Conservation (phyloP, 306 rosid species). For the Corylus avellana region DNA sequence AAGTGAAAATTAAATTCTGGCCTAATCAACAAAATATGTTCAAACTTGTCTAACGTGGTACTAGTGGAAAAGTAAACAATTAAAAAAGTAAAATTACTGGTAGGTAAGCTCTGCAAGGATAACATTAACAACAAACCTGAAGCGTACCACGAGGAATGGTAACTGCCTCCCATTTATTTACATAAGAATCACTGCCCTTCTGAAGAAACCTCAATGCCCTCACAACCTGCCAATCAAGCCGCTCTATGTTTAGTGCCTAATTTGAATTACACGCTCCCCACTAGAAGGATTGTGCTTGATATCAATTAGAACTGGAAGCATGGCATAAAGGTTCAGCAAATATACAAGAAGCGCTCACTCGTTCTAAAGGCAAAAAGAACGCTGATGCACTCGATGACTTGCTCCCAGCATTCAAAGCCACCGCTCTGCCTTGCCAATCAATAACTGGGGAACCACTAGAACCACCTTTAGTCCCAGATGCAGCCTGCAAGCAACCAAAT, state of each 20-base stretch:
- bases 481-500: constrained; percentile 66
- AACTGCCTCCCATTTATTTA: constrained; percentile 74
- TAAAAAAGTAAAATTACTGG: constrained; percentile 10
- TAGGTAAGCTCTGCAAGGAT: constrained; percentile 20
- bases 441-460: constrained; percentile 98
- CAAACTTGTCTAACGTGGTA: constrained; percentile 1
- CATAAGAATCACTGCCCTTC: constrained; percentile 57
- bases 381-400: constrained; percentile 96
- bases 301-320: constrained; percentile 25
- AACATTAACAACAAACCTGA: constrained; percentile 75
- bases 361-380: constrained; percentile 83
- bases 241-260: constrained; percentile 17
- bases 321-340: constrained; percentile 25
- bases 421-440: constrained; percentile 94
- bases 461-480: constrained; percentile 99
- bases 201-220: constrained; percentile 87
- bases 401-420: constrained; percentile 98
- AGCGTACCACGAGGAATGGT: constrained; percentile 96
- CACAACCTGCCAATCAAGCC: constrained; percentile 69
- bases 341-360: constrained; percentile 56
- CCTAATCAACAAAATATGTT: constrained; percentile 9
- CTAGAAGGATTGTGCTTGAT: constrained; percentile 28
- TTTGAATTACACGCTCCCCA: constrained; percentile 23
- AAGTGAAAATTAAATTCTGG: neutral
- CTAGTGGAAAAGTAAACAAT: neutral